Percentiles rank a stretch among this genome's conserved stretches.
Conservation (phyloP, 2,329 filamentous ascomycete genomes). For the Xylariaceae sp. region DNA sequence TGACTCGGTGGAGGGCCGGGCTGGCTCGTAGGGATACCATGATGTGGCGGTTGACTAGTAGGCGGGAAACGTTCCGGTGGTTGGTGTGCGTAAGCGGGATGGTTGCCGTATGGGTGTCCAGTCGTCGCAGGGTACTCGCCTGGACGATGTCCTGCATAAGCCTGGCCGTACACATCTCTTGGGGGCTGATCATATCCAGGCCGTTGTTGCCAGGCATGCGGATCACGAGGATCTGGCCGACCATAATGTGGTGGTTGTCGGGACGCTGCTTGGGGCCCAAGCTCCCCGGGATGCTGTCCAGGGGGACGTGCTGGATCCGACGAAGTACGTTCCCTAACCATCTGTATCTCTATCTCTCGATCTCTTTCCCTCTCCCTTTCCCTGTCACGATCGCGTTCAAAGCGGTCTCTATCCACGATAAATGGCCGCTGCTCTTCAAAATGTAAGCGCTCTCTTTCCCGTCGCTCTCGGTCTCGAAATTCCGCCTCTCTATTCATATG, state of each 20-base stretch:
- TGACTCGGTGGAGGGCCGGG: slow-evolving; percentile 38
- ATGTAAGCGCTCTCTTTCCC: slow-evolving; percentile 46
- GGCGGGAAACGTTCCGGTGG: slow-evolving; percentile 50
- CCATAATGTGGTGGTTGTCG: slow-evolving; percentile 51
- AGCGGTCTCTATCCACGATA: slow-evolving; percentile 45
- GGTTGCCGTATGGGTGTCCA: slow-evolving; percentile 48
- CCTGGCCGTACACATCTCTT: slow-evolving; percentile 51
- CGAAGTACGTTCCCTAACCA: slow-evolving; percentile 53
- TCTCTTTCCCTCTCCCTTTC: slow-evolving; percentile 33
- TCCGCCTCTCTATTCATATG: slow-evolving; percentile 49
- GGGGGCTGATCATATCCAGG: slow-evolving; percentile 51
- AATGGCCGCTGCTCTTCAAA: slow-evolving; percentile 45
- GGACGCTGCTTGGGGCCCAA: slow-evolving; percentile 48
- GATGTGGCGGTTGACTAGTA: slow-evolving; percentile 43
- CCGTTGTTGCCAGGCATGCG: slow-evolving; percentile 46
- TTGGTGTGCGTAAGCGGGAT: slow-evolving; percentile 47
- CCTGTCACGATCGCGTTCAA: slow-evolving; percentile 53
- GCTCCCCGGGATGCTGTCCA: slow-evolving; percentile 54
- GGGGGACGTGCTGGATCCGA: slow-evolving; percentile 56
- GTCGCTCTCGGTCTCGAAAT: slow-evolving; percentile 55
- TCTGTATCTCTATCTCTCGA: slow-evolving; percentile 36
- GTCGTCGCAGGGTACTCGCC: slow-evolving; percentile 56
- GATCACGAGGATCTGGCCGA: slow-evolving; percentile 36
- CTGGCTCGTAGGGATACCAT: slow-evolving; percentile 39
- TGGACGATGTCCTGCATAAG: slow-evolving; percentile 52